Conservation (phyloP, 2,329 filamentous ascomycete species). For the Pseudovirgaria hyperparasitica region DNA sequence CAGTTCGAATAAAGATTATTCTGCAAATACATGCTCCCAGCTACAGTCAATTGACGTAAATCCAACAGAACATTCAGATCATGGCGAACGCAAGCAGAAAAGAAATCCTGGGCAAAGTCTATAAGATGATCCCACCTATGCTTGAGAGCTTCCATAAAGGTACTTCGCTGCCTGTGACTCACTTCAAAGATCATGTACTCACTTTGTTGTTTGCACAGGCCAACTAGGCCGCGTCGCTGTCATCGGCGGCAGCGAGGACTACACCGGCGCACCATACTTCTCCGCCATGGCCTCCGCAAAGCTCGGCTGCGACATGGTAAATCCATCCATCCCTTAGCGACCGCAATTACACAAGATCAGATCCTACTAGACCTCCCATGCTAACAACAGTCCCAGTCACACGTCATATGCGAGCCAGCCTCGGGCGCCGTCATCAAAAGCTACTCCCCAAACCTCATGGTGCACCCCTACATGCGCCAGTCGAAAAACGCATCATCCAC, state of each 20-base stretch:
- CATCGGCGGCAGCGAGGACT: slow-evolving; percentile 90
- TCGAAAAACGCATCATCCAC: slow-evolving; percentile 42
- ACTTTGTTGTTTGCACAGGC: slow-evolving; percentile 40
- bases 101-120: slow-evolving; percentile 66
- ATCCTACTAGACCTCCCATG: slow-evolving; percentile 5
- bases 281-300: slow-evolving; percentile 92
- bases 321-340: slow-evolving; percentile 7
- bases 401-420: slow-evolving; percentile 88
- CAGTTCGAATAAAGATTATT: too few relatives aligned
- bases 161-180: slow-evolving; percentile 17
- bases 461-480: slow-evolving; percentile 89
- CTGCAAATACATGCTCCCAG: too few relatives aligned
- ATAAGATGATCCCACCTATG: slow-evolving; percentile 88
- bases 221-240: slow-evolving; percentile 87
- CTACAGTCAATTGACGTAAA: too few relatives aligned
- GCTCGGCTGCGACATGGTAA: slow-evolving; percentile 81
- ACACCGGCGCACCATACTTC: slow-evolving; percentile 95
- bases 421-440: slow-evolving; percentile 84
- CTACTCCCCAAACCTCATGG: slow-evolving; percentile 97
- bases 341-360: slow-evolving; percentile 2
- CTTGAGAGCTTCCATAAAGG: slow-evolving; percentile 94
- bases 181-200: slow-evolving; percentile 1
- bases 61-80: slow-evolving; percentile 5
- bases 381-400: slow-evolving; percentile 43
- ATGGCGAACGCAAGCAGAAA: slow-evolving; percentile 51